A percentile compares a stretch with the other conserved stretches of the same genome.
phyloP scores from a whole-genome alignment of 2,329 filamentous ascomycete genomes.

The Penicillium sp. region DNA sequence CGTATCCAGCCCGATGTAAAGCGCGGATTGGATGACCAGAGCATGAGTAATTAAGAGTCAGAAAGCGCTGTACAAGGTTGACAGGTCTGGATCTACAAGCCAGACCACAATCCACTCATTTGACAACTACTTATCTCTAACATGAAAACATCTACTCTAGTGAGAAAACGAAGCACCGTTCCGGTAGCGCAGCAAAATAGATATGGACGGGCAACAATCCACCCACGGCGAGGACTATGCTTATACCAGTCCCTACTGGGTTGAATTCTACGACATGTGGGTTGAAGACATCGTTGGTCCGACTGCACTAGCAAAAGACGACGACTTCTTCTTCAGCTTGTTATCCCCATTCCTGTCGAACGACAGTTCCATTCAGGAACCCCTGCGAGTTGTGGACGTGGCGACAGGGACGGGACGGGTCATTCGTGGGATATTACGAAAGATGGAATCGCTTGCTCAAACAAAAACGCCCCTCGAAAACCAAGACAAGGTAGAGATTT shows the following conservation, averaged over 20 bases:
- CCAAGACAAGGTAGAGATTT: not conserved
- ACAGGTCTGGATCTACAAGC: too few relatives aligned
- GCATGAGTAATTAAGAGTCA: not conserved
- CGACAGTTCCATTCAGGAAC: not conserved
- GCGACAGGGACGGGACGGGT: not conserved
- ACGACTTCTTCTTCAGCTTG: not conserved
- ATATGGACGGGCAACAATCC: not conserved
- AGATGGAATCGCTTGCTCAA: not conserved
- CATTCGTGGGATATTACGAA: not conserved
- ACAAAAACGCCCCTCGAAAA: not conserved
- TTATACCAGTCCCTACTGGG: not conserved
- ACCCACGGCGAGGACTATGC: not conserved
- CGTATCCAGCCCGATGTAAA: not conserved
- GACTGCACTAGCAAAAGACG: not conserved
- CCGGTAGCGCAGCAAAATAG: not conserved
- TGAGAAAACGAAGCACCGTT: not conserved
- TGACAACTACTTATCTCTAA: not conserved
- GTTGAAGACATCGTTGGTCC: not conserved
- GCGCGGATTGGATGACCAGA: not conserved
- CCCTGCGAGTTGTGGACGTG: not conserved
- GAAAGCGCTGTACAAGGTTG: not conserved
- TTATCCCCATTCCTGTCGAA: not conserved
- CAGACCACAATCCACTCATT: too few relatives aligned
- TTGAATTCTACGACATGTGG: not conserved
- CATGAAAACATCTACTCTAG: not conserved